Evolutionary conservation across 768 basidiomycete genomes (phyloP).

Genomic region (Podaxis sp.): DNA sequence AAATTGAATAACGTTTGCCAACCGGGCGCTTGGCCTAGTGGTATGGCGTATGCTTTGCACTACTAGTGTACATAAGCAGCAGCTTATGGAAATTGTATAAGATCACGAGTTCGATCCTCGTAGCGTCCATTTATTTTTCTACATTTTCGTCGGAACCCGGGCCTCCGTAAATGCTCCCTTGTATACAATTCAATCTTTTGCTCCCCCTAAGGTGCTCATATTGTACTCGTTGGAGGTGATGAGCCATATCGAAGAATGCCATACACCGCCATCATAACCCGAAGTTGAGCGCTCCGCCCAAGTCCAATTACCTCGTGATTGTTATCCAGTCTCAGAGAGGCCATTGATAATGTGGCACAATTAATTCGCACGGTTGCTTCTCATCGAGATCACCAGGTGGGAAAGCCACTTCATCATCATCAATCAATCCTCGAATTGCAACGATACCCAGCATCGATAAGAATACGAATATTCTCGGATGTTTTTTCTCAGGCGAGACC

Average conservation of each 20-base stretch:
- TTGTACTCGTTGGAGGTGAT: neutral
- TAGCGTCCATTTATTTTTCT: slow-evolving; percentile 11
- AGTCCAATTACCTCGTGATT: neutral
- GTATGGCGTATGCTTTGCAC: slow-evolving; percentile 18
- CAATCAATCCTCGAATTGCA: too few species aligned
- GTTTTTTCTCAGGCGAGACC: too few species aligned
- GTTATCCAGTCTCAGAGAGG: neutral
- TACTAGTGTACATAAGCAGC: neutral
- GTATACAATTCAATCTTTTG: neutral
- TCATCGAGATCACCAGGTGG: too few species aligned
- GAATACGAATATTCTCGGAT: too few species aligned
- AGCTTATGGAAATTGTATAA: slow-evolving; percentile 14
- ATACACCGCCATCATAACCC: neutral
- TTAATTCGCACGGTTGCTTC: too few species aligned
- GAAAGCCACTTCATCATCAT: too few species aligned
- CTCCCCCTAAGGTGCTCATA: neutral
- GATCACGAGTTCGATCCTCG: slow-evolving; percentile 17
- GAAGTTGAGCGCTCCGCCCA: neutral
- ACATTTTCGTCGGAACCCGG: neutral
- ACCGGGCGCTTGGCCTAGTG: slow-evolving; percentile 15
- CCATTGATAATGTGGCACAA: neutral
- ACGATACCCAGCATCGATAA: too few species aligned
- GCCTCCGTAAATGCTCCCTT: neutral
- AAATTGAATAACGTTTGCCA: too few species aligned
- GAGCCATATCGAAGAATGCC: neutral